Conservation (phyloP, 2,329 filamentous ascomycete genomes). For the Calonectria fujianensis region DNA sequence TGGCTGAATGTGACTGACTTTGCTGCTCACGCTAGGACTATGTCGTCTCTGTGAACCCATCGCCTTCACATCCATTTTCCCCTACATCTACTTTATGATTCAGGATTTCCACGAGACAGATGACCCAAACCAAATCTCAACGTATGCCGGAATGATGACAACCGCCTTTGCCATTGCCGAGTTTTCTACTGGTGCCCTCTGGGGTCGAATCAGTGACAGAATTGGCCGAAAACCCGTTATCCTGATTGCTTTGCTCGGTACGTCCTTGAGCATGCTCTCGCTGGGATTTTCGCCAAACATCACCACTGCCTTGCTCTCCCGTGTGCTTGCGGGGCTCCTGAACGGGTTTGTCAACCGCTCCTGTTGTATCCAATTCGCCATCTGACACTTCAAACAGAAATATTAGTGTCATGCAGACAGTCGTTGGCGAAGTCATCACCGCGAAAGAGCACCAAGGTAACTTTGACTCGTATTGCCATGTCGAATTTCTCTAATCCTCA, state of each 20-base stretch:
- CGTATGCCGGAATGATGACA: slow-evolving; percentile 97
- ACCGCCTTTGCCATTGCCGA: slow-evolving; percentile 97
- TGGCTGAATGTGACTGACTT: slow-evolving; percentile 35
- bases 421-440: slow-evolving; percentile 93
- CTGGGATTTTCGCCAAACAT: slow-evolving; percentile 94
- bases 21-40: slow-evolving; percentile 75
- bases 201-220: slow-evolving; percentile 93
- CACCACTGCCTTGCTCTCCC: slow-evolving; percentile 87
- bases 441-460: slow-evolving; percentile 93
- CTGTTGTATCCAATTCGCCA: neutral
- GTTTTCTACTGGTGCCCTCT: slow-evolving; percentile 92
- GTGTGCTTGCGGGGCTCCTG: slow-evolving; percentile 90
- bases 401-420: slow-evolving; percentile 95
- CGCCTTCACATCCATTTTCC: slow-evolving; percentile 99
- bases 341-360: slow-evolving; percentile 82
- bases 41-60: slow-evolving; percentile 99
- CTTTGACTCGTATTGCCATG: slow-evolving; percentile 58
- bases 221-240: slow-evolving; percentile 95
- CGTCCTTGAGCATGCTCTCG: slow-evolving; percentile 92
- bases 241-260: slow-evolving; percentile 89
- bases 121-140: slow-evolving; percentile 85
- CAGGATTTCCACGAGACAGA: slow-evolving; percentile 90
- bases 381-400: slow-evolving; percentile 73
- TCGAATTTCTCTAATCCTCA: slow-evolving; percentile 24
- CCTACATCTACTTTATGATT: slow-evolving; percentile 99